Percentiles rank a stretch among this genome's conserved stretches.
These are phyloP conservation scores for Ceratobasidium sp. DNA, from an alignment of 1,284 basidiomycete genomes.

Conservation along the genomic window DNA sequence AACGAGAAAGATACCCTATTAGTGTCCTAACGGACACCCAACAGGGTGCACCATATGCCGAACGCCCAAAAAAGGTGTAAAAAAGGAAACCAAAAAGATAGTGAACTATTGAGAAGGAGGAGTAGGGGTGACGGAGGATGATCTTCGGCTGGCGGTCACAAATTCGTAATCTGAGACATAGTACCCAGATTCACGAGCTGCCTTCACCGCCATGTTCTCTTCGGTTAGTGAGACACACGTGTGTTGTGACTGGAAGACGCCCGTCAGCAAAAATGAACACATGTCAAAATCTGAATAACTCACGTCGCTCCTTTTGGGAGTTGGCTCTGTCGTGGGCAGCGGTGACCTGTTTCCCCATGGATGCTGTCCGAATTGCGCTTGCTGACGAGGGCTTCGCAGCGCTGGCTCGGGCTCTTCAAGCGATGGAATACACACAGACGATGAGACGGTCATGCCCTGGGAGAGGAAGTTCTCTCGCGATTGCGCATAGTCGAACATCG, in stretches of 20 bases:
- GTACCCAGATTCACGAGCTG: constrained; percentile 6
- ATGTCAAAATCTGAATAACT: constrained; percentile 18
- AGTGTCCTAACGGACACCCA: constrained; percentile 8
- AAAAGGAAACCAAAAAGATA: not conserved
- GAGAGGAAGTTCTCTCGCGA: not conserved
- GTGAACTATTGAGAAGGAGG: constrained; percentile 13
- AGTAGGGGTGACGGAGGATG: constrained; percentile 23
- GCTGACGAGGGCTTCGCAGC: constrained; percentile 15
- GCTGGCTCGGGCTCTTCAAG: constrained; percentile 32
- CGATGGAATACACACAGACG: constrained; percentile 33
- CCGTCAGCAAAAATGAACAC: not conserved
- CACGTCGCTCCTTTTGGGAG: constrained; percentile 8
- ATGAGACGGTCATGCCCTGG: constrained; percentile 25
- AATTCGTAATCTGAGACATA: constrained; percentile 1
- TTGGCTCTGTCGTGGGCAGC: not conserved
- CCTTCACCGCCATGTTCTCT: not conserved
- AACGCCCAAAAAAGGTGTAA: not conserved
- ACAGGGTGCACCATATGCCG: not conserved
- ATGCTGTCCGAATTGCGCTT: constrained; percentile 13
- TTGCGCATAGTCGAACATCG: constrained; percentile 17
- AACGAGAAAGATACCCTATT: not conserved
- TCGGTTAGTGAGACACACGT: not conserved
- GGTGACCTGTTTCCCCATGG: constrained; percentile 10
- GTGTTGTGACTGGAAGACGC: not conserved
- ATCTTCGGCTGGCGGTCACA: constrained; percentile 11